Evolutionary conservation across 2,329 filamentous ascomycete species (phyloP).

Genomic region (Epichloe bromicola): DNA sequence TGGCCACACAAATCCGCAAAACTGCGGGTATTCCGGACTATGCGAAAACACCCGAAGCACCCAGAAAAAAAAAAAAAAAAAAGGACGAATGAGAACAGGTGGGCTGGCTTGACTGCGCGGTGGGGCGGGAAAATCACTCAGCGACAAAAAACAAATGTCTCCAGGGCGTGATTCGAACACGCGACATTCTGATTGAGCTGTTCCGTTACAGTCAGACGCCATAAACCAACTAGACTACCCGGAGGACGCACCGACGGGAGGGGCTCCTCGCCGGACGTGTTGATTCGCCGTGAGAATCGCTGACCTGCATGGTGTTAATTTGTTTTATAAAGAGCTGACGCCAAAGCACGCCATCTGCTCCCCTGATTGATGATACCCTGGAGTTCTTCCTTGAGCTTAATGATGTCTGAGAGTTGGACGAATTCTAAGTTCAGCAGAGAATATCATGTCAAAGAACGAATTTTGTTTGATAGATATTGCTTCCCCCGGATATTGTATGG

Average conservation of each 20-base stretch:
- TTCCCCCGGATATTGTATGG: too few species aligned
- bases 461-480: too few species aligned
- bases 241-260: conserved; percentile 1
- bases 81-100: not conserved
- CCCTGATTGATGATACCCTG: too few species aligned
- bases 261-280: not conserved
- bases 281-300: not conserved
- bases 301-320: not conserved
- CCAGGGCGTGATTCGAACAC: conserved; percentile 16
- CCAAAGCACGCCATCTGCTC: not conserved
- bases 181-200: conserved; percentile 15
- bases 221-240: conserved; percentile 18
- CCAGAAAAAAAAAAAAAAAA: not conserved
- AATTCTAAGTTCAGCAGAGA: too few species aligned
- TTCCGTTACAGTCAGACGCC: conserved; percentile 14
- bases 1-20: not conserved
- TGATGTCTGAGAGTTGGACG: too few species aligned
- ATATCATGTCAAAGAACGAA: too few species aligned
- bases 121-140: not conserved
- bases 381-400: too few species aligned
- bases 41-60: too few species aligned
- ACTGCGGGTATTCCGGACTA: not conserved
- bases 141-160: conserved; percentile 5
- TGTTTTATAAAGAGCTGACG: not conserved
- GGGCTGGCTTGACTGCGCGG: too few species aligned